Base-by-base conservation (phyloP, 1,284 basidiomycete genomes). In the Prillingera fragicola region DNA sequence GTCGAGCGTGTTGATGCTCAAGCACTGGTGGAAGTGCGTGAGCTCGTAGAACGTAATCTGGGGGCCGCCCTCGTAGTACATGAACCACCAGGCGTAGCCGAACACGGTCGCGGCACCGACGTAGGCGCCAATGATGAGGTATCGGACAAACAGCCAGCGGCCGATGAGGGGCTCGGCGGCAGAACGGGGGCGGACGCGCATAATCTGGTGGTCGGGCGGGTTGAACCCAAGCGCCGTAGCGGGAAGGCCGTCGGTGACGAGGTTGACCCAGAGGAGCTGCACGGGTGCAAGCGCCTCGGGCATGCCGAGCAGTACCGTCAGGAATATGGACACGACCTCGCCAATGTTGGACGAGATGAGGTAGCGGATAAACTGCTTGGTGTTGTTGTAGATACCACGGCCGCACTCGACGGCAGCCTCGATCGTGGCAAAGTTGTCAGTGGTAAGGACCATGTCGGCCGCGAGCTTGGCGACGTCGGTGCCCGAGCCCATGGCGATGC, bases 201-300 rank as follows among this genome's bases (percentile, higher is more conserved):
- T 97, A 69, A 98, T 96, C 45, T 85, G 85, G 68, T 89, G 87
- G 66, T 96, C 91, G 3, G 92, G 82, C 5, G 91, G 92, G 72
- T 98, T 97, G 77, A 98, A 97, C 32, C 94, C 92, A 26, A 98
- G 82, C 0, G 95, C 94, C n/a, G 92, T 96, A 3, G 94, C 94
- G 2, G 94, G 94, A 23, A 97, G 75, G 72, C 90, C 94, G 74
- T 71, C 70, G 37, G 90, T 95, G 52, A 94, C 87, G 48, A 94
- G 76, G 72, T 95, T 95, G 68, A 95, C 90, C 90, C 92, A 97
- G 36, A 98, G 82, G 33, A 98, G 77, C 77, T 98, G 95, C 12
- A 97, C 92, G 21, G 92, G 92, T 59, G 97, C 96, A 50, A 98
- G 75, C 42, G 94, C 94, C 71, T 98, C 95, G 15, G 95, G 94